phyloP scores from a whole-genome alignment of 441 rosid species.

The Lepidium campestre region DNA sequence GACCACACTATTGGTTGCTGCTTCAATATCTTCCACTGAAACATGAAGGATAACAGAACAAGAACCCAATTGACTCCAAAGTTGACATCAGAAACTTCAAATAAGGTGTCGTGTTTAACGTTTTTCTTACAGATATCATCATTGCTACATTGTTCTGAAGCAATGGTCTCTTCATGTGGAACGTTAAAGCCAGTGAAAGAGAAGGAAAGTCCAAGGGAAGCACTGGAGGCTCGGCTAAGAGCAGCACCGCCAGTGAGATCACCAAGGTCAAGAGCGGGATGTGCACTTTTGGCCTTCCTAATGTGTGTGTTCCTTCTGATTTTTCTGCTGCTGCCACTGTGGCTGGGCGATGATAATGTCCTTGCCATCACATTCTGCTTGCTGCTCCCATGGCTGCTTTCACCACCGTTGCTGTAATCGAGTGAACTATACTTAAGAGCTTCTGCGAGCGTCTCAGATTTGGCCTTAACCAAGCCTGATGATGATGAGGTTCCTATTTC shows the following conservation, averaged over 20 bases:
- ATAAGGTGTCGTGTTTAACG: neutral
- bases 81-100: neutral
- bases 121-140: constrained; percentile 67
- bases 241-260: constrained; percentile 74
- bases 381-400: constrained; percentile 48
- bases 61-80: neutral
- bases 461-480: constrained; percentile 61
- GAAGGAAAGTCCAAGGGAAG: constrained; percentile 84
- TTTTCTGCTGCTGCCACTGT: constrained; percentile 31
- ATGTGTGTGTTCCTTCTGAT: constrained; percentile 53
- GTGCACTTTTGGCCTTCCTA: constrained; percentile 86
- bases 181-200: constrained; percentile 83
- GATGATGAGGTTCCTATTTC: constrained; percentile 44
- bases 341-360: constrained; percentile 46
- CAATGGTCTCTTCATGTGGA: constrained; percentile 60
- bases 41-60: neutral
- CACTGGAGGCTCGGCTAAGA: constrained; percentile 88
- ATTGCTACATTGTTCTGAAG: constrained; percentile 62
- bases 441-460: constrained; percentile 72
- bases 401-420: constrained; percentile 1
- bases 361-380: constrained; percentile 28
- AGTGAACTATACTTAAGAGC: constrained; percentile 49
- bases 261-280: constrained; percentile 53
- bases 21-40: constrained; percentile 77
- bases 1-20: constrained; percentile 38